phyloP scores from a whole-genome alignment of 306 rosid species.

The Trichosanthes truncata region DNA sequence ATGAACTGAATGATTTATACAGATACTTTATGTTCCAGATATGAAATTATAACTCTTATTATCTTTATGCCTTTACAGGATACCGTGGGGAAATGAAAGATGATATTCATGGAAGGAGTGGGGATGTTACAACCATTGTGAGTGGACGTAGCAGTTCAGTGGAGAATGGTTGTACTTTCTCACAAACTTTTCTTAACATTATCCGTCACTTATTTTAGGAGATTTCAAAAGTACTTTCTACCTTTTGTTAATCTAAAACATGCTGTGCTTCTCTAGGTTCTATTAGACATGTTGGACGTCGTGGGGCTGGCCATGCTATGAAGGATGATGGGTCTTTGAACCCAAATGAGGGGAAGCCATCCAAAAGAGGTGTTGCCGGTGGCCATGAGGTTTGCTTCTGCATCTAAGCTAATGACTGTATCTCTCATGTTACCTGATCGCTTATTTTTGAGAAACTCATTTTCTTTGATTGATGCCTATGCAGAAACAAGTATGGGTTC shows the following conservation, averaged over 20 bases:
- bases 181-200: neutral
- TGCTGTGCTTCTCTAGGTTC: constrained; percentile 37
- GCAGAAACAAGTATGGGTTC: constrained; percentile 99
- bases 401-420: neutral
- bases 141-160: constrained; percentile 40
- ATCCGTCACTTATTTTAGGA: neutral
- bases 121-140: constrained; percentile 35
- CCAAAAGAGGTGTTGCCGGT: constrained; percentile 49
- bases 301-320: constrained; percentile 40
- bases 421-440: neutral
- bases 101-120: constrained; percentile 33
- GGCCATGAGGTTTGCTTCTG: constrained; percentile 55
- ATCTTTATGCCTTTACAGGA: constrained; percentile 17
- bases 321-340: constrained; percentile 60
- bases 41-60: constrained; percentile 11
- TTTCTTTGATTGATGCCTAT: constrained; percentile 16
- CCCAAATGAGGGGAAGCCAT: constrained; percentile 56
- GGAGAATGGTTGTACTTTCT: constrained; percentile 42
- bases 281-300: constrained; percentile 52
- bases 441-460: constrained; percentile 10
- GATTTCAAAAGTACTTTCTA: neutral
- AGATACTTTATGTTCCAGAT: neutral
- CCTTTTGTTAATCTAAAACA: neutral
- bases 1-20: constrained; percentile 5
- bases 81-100: constrained; percentile 37